Evolutionary conservation across 306 rosid species (phyloP), one percentile per base, ranked within the genome.

Genomic region (Oemleria cerasiformis): DNA sequence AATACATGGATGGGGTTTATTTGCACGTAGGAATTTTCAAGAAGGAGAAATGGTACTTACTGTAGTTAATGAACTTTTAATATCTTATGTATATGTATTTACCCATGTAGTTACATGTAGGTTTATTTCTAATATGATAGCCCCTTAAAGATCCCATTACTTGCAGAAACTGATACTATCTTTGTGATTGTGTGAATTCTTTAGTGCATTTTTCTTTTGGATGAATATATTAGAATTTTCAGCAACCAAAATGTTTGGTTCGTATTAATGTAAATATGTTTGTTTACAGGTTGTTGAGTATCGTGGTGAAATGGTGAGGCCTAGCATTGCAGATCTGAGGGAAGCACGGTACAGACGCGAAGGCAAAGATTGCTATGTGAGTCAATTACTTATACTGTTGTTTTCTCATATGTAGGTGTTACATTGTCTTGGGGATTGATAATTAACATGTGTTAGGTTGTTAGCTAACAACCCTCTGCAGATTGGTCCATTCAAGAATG

Each of bases 1-100:
- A 39, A 94, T 94, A 83, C 99, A 94, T 86, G 97, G 99, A 82
- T 94, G 99, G 99, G 99, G 99, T 65, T 95, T 94, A 73, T 94
- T 94, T 89, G 97, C 99, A 11, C 88, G 97, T 21, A 84, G 78
- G 70, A 84, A 89, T 84, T 78, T 94, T 68, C 95, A 89, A 84
- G 99, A 91, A 84, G 99, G 99, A 75, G 97, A 94, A 70, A 94
- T 94, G 97, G 99, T 94, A 83, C 63, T 42, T 72, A 38, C 25
- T 62, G 15, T 70, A 30, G 36, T 30, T 30, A 30, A 63, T 62
- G 38, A 21, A 51, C 48, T 65, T 55, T 9, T 25, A n/a, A 70
- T 63, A 43, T 75, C 40, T 16, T 53, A 36, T 17, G 9, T 72
- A 19, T 12, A 34, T 6, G 12, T 34, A 20, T 8, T 16, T 45